A percentile compares a stretch with the other conserved stretches of the same genome.
Evolutionary conservation across 495 filamentous ascomycete genomes (phyloP).

Genomic region (Penicillium soppii): DNA sequence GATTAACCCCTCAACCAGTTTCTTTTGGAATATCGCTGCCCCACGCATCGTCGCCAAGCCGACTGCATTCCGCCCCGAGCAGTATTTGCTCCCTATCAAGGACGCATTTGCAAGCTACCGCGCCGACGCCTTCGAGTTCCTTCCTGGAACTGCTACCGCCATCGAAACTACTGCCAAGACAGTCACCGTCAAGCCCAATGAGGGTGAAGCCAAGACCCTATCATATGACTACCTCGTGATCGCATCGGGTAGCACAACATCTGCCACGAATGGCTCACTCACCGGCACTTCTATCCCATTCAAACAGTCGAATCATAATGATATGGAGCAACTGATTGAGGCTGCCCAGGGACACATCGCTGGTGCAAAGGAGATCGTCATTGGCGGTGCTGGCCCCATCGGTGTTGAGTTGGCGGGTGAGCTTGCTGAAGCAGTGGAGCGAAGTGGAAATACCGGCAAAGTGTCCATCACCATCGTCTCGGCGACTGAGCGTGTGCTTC

Average conservation of each 20-base stretch:
- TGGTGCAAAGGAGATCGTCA: constrained; percentile 57
- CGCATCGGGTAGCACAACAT: constrained; percentile 48
- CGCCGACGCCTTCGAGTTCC: constrained; percentile 49
- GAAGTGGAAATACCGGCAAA: constrained; percentile 30
- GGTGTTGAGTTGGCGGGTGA: constrained; percentile 66
- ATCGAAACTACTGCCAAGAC: constrained; percentile 47
- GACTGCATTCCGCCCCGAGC: constrained; percentile 34
- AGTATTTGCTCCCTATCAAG: constrained; percentile 50
- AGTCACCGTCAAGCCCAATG: constrained; percentile 35
- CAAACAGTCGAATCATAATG: constrained; percentile 45
- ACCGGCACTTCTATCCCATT: constrained; percentile 49
- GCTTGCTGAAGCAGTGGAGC: constrained; percentile 47
- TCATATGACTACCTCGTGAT: constrained; percentile 57
- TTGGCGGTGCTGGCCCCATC: constrained; percentile 67
- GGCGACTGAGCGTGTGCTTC: constrained; percentile 32
- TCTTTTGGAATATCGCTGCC: constrained; percentile 54
- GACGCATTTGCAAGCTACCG: constrained; percentile 52
- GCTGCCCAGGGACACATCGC: constrained; percentile 46
- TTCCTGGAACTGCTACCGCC: constrained; percentile 50
- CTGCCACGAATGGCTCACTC: constrained; percentile 35
- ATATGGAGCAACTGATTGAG: constrained; percentile 42
- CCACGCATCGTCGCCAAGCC: constrained; percentile 48
- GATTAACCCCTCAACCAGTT: constrained; percentile 52
- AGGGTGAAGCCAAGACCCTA: constrained; percentile 28
- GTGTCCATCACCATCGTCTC: constrained; percentile 48